Percentiles rank a stretch among this genome's conserved stretches.
These are phyloP conservation scores for Colletotrichum sidae DNA, from an alignment of 2,329 filamentous ascomycete species.

Conservation along the genomic window DNA sequence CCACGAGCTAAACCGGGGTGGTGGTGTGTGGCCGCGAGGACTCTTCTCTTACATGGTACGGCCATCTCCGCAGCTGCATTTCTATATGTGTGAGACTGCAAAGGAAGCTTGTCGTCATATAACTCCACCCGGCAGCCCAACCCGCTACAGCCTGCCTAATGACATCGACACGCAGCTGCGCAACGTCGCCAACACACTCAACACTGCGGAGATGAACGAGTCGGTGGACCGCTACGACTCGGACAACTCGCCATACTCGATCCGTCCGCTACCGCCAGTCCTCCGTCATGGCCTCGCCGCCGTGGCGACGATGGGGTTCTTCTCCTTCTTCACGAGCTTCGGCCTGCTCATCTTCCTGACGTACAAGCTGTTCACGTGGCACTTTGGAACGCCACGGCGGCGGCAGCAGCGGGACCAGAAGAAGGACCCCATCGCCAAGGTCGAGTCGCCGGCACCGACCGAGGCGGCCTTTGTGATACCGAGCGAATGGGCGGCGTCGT, in stretches of 20 bases:
- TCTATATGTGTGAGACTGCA: no score
- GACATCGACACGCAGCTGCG: slow-evolving; percentile 16
- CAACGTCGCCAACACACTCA: slow-evolving; percentile 26
- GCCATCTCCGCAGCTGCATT: background rate
- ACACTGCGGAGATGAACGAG: slow-evolving; percentile 38
- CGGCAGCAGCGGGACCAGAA: slow-evolving; percentile 10
- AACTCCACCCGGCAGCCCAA: slow-evolving; percentile 7
- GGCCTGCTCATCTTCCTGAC: slow-evolving; percentile 49
- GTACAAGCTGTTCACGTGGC: slow-evolving; percentile 51
- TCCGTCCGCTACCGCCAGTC: slow-evolving; percentile 49
- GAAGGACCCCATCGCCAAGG: slow-evolving; percentile 10
- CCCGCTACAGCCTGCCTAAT: background rate
- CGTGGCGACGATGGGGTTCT: slow-evolving; percentile 50
- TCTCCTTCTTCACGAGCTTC: slow-evolving; percentile 50
- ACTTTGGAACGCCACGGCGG: slow-evolving; percentile 38
- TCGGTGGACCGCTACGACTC: slow-evolving; percentile 40
- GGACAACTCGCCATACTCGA: slow-evolving; percentile 43
- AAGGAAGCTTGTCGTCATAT: slow-evolving; percentile 13
- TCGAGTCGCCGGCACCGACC: slow-evolving; percentile 37
- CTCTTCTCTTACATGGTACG: slow-evolving; percentile 1
- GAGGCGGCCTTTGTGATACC: slow-evolving; percentile 42
- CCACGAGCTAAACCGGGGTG: no score
- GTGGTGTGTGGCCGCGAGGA: background rate
- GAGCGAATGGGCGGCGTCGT: slow-evolving; percentile 40
- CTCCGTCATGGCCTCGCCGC: slow-evolving; percentile 51